These are phyloP conservation scores for Suillus decipiens DNA, from an alignment of 768 basidiomycete species.

Conservation along the genomic window DNA sequence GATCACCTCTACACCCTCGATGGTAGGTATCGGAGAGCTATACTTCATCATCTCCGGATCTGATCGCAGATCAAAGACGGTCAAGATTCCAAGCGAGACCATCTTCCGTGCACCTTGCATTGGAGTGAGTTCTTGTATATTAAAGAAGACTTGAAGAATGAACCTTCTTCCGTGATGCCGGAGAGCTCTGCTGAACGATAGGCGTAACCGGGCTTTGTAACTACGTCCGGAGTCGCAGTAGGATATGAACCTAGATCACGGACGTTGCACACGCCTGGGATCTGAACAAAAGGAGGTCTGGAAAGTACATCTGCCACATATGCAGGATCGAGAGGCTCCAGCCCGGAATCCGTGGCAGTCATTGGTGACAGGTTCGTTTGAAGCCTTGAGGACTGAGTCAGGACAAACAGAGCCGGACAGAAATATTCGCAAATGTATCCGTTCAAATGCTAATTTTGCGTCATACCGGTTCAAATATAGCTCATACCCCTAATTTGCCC, in stretches of 20 bases:
- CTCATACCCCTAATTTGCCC: neutral
- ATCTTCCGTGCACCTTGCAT: slow-evolving; percentile 59
- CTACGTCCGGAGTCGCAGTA: slow-evolving; percentile 46
- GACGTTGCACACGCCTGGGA: slow-evolving; percentile 76
- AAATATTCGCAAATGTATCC: neutral
- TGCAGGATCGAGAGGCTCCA: slow-evolving; percentile 65
- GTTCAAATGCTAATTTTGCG: neutral
- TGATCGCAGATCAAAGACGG: slow-evolving; percentile 77
- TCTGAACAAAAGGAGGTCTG: slow-evolving; percentile 64
- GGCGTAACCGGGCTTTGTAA: slow-evolving; percentile 58
- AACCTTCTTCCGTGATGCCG: slow-evolving; percentile 68
- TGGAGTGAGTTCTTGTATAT: slow-evolving; percentile 2
- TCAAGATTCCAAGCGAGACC: slow-evolving; percentile 60
- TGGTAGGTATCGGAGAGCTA: slow-evolving; percentile 59
- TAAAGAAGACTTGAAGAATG: slow-evolving; percentile 3
- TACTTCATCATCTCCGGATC: slow-evolving; percentile 80
- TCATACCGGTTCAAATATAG: neutral
- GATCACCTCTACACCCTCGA: slow-evolving; percentile 62
- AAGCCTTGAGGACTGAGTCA: slow-evolving; percentile 1
- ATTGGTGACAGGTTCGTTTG: slow-evolving; percentile 12
- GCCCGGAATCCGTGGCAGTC: slow-evolving; percentile 31
- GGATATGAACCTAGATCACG: slow-evolving; percentile 71
- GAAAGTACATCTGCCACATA: slow-evolving; percentile 68
- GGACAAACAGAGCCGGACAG: neutral
- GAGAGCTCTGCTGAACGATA: slow-evolving; percentile 77